Evolutionary conservation across 1,284 basidiomycete species (phyloP).

Genomic region (Athelia psychrophila): DNA sequence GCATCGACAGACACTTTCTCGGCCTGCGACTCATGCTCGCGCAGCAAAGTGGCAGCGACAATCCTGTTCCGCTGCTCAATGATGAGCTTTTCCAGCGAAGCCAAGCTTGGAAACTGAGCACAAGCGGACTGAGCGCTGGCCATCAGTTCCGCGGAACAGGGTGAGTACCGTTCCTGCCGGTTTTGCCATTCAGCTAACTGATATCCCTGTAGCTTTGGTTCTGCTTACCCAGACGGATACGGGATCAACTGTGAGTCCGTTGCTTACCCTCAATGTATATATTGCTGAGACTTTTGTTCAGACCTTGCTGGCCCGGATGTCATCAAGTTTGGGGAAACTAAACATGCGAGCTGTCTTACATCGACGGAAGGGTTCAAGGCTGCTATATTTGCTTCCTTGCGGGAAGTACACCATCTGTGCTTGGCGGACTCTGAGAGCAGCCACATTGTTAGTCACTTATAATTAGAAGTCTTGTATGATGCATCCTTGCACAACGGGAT

Average conservation of each 20-base stretch:
- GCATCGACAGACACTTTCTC: conserved; percentile 91
- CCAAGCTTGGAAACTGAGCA: conserved; percentile 89
- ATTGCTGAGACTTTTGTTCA: conserved; percentile 26
- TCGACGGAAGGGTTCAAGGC: conserved; percentile 73
- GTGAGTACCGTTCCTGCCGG: conserved; percentile 35
- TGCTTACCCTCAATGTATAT: background rate
- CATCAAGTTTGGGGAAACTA: conserved; percentile 95
- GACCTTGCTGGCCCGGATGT: conserved; percentile 81
- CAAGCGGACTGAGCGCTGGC: conserved; percentile 88
- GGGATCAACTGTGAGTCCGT: conserved; percentile 84
- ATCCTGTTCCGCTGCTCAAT: conserved; percentile 59
- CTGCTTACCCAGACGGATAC: conserved; percentile 81
- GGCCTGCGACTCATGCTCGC: conserved; percentile 75
- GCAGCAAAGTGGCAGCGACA: conserved; percentile 34
- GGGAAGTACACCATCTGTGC: conserved; percentile 56
- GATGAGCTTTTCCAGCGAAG: conserved; percentile 80
- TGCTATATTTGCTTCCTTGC: conserved; percentile 65
- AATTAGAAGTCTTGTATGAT: background rate
- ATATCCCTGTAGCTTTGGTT: conserved; percentile 58
- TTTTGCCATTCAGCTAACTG: conserved; percentile 1
- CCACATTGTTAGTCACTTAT: conserved; percentile 26
- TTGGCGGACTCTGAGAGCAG: background rate
- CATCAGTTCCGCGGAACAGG: conserved; percentile 90
- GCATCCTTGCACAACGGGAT: background rate
- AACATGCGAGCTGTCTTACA: conserved; percentile 68